Percentiles rank a stretch among this genome's conserved stretches.
Conservation (phyloP, 345 rosid species). For the Brassica napus region DNA sequence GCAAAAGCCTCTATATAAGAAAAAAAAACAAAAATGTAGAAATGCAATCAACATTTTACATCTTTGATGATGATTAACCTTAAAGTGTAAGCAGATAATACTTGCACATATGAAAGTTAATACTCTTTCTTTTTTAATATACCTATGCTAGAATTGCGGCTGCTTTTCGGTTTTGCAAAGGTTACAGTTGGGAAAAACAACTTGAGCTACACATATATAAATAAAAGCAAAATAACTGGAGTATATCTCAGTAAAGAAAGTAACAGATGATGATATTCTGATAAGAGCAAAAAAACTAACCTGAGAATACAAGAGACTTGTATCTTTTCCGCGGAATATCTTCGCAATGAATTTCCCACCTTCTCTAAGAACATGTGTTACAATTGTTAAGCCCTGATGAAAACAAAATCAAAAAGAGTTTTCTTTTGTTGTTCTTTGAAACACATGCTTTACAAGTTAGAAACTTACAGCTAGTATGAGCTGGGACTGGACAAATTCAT, state of each 20-base stretch:
- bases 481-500: conserved; percentile 96
- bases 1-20: conserved; percentile 81
- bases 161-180: conserved; percentile 97
- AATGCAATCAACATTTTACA: conserved; percentile 22
- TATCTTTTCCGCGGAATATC: conserved; percentile 98
- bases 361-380: conserved; percentile 79
- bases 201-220: conserved; percentile 61
- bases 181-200: conserved; percentile 88
- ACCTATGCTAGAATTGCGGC: conserved; percentile 99
- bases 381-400: conserved; percentile 83
- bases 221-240: conserved; percentile 12
- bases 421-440: neutral
- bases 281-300: conserved; percentile 40
- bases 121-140: conserved; percentile 12
- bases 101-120: conserved; percentile 13
- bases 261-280: neutral
- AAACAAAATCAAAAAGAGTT: neutral
- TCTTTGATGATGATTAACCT: conserved; percentile 30
- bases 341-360: conserved; percentile 94
- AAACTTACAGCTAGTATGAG: conserved; percentile 87
- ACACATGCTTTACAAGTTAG: conserved; percentile 5
- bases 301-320: conserved; percentile 93
- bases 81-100: conserved; percentile 28
- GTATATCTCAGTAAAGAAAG: conserved; percentile 13
- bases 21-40: conserved; percentile 9